A percentile compares a stretch with the other conserved stretches of the same genome.
Conservation (phyloP, 768 basidiomycete species). For the Melanogaster broomeanus region DNA sequence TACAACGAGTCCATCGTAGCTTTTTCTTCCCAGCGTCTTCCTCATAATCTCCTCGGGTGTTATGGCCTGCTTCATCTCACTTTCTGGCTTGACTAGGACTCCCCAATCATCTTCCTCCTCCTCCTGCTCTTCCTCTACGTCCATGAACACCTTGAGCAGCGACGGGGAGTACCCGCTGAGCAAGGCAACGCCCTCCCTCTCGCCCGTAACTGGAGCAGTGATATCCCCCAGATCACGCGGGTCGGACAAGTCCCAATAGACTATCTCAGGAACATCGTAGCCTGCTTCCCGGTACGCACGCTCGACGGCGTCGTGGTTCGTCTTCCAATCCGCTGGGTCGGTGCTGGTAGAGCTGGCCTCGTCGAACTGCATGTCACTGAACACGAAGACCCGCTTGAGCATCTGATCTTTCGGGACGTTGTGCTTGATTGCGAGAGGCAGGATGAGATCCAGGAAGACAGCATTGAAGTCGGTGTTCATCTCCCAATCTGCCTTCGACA, state of each 20-base stretch:
- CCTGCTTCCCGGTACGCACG: constrained; percentile 58
- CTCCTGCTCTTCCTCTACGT: constrained; percentile 42
- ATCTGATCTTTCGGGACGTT: constrained; percentile 66
- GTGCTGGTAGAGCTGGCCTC: constrained; percentile 1
- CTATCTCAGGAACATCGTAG: constrained; percentile 72
- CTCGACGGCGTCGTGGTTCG: constrained; percentile 60
- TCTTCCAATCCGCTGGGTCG: constrained; percentile 46
- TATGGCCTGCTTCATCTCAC: constrained; percentile 32
- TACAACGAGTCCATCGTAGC: constrained; percentile 60
- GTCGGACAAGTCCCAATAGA: constrained; percentile 65
- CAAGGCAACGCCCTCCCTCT: constrained; percentile 63
- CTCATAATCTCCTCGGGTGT: constrained; percentile 48
- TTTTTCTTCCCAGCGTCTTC: constrained; percentile 47
- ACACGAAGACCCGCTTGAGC: constrained; percentile 76
- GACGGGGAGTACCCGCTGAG: constrained; percentile 70
- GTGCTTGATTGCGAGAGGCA: constrained; percentile 58
- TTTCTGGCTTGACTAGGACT: constrained; percentile 33
- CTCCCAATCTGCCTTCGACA: constrained; percentile 44
- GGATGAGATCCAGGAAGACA: constrained; percentile 61
- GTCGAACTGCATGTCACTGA: constrained; percentile 83
- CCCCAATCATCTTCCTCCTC: constrained; percentile 40
- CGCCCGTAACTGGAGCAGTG: constrained; percentile 50
- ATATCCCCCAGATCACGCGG: constrained; percentile 12
- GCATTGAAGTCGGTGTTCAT: constrained; percentile 65
- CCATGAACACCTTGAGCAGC: constrained; percentile 75